Conservation (phyloP, 805 yeast genomes). For the Monosporozyma siamensis region DNA sequence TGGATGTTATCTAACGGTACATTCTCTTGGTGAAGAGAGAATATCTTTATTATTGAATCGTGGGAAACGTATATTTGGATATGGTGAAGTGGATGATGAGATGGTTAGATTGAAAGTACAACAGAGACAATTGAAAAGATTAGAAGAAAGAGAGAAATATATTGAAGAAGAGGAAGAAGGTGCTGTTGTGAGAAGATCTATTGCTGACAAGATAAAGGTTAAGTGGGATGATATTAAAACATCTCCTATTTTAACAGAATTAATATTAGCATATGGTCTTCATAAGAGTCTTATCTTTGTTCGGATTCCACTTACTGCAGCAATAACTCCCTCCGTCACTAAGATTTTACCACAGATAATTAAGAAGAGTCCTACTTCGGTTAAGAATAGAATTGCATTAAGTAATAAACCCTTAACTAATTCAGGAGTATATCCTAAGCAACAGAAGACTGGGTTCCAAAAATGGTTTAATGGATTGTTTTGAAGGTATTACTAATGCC, state of each 20-base stretch:
- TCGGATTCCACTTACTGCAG: constrained; percentile 84
- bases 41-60: constrained; percentile 58
- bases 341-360: constrained; percentile 38
- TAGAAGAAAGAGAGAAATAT: neutral
- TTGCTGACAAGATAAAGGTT: no score
- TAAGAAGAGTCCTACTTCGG: no score
- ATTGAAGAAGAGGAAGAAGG: constrained; percentile 12
- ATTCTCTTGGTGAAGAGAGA: constrained; percentile 76
- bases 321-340: constrained; percentile 78
- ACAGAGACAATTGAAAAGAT: constrained; percentile 26
- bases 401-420: no score
- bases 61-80: constrained; percentile 54
- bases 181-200: constrained; percentile 7
- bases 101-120: constrained; percentile 24
- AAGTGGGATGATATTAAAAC: constrained; percentile 25
- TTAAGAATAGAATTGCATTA: no score
- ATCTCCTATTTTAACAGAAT: constrained; percentile 62
- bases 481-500: no score
- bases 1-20: constrained; percentile 71
- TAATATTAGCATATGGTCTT: constrained; percentile 83
- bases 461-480: constrained; percentile 30
- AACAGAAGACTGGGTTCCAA: constrained; percentile 29
- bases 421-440: constrained; percentile 33
- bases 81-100: constrained; percentile 41
- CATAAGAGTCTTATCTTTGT: constrained; percentile 81